A percentile compares a stretch with the other conserved stretches of the same genome.
These are phyloP conservation scores for Camellia lanceoleosa DNA, from an alignment of 148 eudicot species.

Conservation along the genomic window DNA sequence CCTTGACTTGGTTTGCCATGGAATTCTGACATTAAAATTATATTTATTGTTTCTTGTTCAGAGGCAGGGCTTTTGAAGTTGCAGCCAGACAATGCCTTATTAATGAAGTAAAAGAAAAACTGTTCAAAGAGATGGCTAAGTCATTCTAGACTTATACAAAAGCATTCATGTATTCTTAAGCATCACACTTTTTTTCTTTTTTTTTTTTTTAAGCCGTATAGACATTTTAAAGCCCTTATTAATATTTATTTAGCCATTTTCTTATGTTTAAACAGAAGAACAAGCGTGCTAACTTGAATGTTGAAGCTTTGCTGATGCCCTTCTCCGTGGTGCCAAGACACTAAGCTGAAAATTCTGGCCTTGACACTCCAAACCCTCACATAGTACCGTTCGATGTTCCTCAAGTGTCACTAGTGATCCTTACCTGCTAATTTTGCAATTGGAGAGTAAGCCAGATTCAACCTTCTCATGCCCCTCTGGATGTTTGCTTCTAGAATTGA, in stretches of 20 bases:
- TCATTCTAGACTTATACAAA: too few relatives aligned
- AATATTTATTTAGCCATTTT: not conserved
- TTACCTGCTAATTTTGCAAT: not conserved
- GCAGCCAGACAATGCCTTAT: slow-evolving; percentile 88
- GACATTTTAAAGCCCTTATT: not conserved
- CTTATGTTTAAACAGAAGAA: slow-evolving; percentile 8
- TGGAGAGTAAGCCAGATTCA: not conserved
- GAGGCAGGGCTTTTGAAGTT: slow-evolving; percentile 98
- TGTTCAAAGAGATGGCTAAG: slow-evolving; percentile 88
- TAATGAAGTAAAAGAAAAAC: slow-evolving; percentile 91
- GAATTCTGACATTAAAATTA: too few relatives aligned
- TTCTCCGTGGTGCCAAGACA: slow-evolving; percentile 83
- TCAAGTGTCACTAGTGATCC: slow-evolving; percentile 22
- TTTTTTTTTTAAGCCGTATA: too few relatives aligned
- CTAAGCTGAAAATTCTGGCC: slow-evolving; percentile 95
- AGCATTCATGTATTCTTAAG: not conserved
- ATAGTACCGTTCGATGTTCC: too few relatives aligned
- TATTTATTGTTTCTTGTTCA: slow-evolving; percentile 25
- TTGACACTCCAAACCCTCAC: too few relatives aligned
- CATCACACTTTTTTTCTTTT: too few relatives aligned
- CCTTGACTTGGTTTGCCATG: not conserved
- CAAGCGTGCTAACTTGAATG: slow-evolving; percentile 30
- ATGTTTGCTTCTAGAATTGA: slow-evolving; percentile 60
- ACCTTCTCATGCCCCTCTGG: not conserved
- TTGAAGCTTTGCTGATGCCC: slow-evolving; percentile 96